A percentile compares a stretch with the other conserved stretches of the same genome.
Conservation (phyloP, 345 rosid species). For the Chamaenerion angustifolium region DNA sequence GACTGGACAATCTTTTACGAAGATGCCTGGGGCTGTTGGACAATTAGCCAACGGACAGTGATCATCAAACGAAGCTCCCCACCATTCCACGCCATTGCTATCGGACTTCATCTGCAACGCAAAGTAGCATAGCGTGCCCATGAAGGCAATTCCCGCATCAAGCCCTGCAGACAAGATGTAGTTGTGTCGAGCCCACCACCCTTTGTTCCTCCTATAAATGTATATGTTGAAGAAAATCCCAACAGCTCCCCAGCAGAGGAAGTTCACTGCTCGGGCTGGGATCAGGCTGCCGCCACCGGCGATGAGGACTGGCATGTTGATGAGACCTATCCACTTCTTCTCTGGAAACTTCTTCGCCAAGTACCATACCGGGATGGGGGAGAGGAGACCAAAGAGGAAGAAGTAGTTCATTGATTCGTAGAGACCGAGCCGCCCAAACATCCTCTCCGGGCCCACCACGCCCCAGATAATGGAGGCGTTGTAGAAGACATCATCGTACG, state of each 20-base stretch:
- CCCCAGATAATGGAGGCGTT: constrained; percentile 87
- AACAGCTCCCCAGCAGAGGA: constrained; percentile 39
- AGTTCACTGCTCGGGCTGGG: constrained; percentile 55
- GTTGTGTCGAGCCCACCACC: constrained; percentile 73
- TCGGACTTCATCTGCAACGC: constrained; percentile 33
- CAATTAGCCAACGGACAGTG: constrained; percentile 54
- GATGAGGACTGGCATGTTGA: constrained; percentile 54
- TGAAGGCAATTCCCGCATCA: constrained; percentile 68
- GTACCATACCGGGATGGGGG: constrained; percentile 58
- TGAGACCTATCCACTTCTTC: constrained; percentile 43
- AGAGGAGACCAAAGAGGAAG: constrained; percentile 61
- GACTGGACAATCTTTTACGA: constrained; percentile 40
- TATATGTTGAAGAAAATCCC: constrained; percentile 70
- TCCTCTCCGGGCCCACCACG: constrained; percentile 56
- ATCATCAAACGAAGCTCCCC: constrained; percentile 43
- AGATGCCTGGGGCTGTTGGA: constrained; percentile 56
- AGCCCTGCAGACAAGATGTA: constrained; percentile 65
- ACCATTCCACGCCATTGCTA: constrained; percentile 55
- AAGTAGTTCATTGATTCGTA: constrained; percentile 59
- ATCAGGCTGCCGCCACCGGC: constrained; percentile 35
- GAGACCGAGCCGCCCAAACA: constrained; percentile 51
- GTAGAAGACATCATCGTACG: constrained; percentile 57
- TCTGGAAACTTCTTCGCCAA: constrained; percentile 52
- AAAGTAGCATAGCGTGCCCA: constrained; percentile 52
- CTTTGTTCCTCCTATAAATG: constrained; percentile 39